A percentile compares a stretch with the other conserved stretches of the same genome.
Conservation (phyloP, 2,329 filamentous ascomycete genomes). For the Erysiphe neolycopersici region DNA sequence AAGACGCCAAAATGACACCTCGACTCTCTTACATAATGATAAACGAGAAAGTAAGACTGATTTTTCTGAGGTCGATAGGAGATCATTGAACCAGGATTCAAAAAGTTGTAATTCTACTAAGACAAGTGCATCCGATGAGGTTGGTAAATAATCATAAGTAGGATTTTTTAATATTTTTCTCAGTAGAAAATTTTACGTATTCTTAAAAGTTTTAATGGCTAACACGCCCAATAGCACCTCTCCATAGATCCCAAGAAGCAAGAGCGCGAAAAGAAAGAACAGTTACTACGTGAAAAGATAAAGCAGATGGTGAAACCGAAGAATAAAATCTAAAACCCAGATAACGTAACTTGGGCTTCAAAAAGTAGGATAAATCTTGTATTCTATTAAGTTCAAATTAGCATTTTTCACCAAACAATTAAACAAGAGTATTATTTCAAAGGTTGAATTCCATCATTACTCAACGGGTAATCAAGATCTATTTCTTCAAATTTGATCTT, state of each 20-base stretch:
- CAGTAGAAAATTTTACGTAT: background rate
- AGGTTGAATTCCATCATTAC: too few relatives aligned
- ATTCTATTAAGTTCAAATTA: too few relatives aligned
- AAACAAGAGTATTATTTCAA: too few relatives aligned
- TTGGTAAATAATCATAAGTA: slow-evolving; percentile 16
- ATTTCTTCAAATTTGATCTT: too few relatives aligned
- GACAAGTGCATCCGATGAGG: slow-evolving; percentile 9
- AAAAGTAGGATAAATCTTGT: too few relatives aligned
- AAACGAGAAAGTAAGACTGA: slow-evolving; percentile 28
- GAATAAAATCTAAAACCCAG: background rate
- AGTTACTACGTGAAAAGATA: slow-evolving; percentile 25
- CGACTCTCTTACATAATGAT: slow-evolving; percentile 20
- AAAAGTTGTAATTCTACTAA: slow-evolving; percentile 1
- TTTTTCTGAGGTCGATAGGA: slow-evolving; percentile 20
- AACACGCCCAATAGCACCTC: background rate
- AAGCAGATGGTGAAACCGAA: slow-evolving; percentile 28
- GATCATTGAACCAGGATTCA: slow-evolving; percentile 5
- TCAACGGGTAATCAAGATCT: too few relatives aligned
- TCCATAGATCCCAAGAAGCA: slow-evolving; percentile 15
- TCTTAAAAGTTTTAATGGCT: background rate
- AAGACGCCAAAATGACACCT: slow-evolving; percentile 24
- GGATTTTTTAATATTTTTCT: slow-evolving; percentile 3
- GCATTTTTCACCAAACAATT: too few relatives aligned
- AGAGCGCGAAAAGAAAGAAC: slow-evolving; percentile 22
- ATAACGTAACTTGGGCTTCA: too few relatives aligned